A percentile compares a stretch with the other conserved stretches of the same genome.
Conservation (phyloP, 2,329 filamentous ascomycete species). For the Pezicula radicicola region DNA sequence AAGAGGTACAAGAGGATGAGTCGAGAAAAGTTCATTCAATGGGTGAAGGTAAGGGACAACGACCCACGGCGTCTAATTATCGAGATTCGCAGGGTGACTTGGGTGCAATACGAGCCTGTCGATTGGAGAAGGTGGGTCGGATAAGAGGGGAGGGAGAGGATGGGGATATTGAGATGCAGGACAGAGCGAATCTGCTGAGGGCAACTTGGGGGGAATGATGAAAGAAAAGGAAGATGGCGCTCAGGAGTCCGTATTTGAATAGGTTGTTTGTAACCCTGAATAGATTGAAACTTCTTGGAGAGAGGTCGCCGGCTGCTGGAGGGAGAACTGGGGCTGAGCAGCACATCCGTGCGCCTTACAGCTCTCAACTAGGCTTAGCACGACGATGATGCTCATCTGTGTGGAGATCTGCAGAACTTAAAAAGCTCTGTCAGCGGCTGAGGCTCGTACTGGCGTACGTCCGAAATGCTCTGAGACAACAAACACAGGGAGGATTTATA, state of each 20-base stretch:
- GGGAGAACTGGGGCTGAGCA: slow-evolving; percentile 17
- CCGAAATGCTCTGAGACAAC: neutral
- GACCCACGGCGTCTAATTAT: slow-evolving; percentile 5
- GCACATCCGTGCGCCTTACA: slow-evolving; percentile 12
- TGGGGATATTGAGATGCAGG: neutral
- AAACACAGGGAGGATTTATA: neutral
- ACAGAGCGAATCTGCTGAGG: neutral
- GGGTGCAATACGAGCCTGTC: slow-evolving; percentile 21
- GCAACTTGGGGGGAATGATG: neutral
- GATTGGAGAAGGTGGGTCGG: slow-evolving; percentile 13
- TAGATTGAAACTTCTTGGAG: slow-evolving; percentile 6
- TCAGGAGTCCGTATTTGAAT: neutral
- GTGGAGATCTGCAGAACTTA: slow-evolving; percentile 8
- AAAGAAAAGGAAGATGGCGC: neutral
- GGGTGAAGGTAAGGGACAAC: slow-evolving; percentile 12
- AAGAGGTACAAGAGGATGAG: neutral
- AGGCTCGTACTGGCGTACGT: neutral
- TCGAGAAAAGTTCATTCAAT: neutral
- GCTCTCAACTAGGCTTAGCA: slow-evolving; percentile 9
- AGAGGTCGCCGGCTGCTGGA: slow-evolving; percentile 2
- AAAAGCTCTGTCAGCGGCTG: neutral
- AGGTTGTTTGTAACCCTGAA: slow-evolving; percentile 8
- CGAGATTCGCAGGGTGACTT: slow-evolving; percentile 6
- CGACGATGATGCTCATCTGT: neutral
- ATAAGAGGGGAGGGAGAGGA: slow-evolving; percentile 14